Evolutionary conservation across 768 basidiomycete species (phyloP), one percentile per base, ranked within the genome.

Genomic region (Russula virescens): DNA sequence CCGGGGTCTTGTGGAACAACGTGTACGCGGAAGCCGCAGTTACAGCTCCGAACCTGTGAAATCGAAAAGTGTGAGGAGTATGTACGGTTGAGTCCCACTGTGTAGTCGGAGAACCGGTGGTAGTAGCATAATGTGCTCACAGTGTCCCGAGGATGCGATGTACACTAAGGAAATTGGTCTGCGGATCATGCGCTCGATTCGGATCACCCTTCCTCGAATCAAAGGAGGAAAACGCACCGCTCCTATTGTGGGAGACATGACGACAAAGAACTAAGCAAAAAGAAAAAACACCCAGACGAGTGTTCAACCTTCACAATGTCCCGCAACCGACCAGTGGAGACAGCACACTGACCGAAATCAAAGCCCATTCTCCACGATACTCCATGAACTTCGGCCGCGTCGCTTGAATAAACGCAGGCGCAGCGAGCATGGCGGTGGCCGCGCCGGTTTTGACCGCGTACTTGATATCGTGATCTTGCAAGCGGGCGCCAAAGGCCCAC

Each of bases 331-430:
- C 28, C 31, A 40, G 16, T 42, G 47, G 42, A 8, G 60, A 54
- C 65, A 55, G n/a, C 21, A 35, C 31, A 76, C 82, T 70, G 64
- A 91, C 93, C 49, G 94, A 94, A 57, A 98, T 91, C 70, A 99
- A 76, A 1, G 94, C 94, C 96, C 96, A 99, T 75, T 98, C 94
- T 40, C 95, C 95, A 68, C 86, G 83, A 68, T 88, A 94, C 51
- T 86, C 81, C 47, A 91, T 77, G 69, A 97, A 98, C 4, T 84
- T 73, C 5, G 86, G 87, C 26, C 94, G 79, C 1, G 90, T 94
- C 19, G 73, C 64, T 57, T 90, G 88, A 62, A 91, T 86, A 74
- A 96, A 98, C 0, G 95, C 95, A 2, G 95, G 94, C 0, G 88
- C 80, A 0, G 94, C 88, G 4, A 98, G 77, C 26, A 97, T 74